A percentile compares a stretch with the other conserved stretches of the same genome.
Conservation (phyloP, 2,329 filamentous ascomycete species). For the Colletotrichum kahawae region DNA sequence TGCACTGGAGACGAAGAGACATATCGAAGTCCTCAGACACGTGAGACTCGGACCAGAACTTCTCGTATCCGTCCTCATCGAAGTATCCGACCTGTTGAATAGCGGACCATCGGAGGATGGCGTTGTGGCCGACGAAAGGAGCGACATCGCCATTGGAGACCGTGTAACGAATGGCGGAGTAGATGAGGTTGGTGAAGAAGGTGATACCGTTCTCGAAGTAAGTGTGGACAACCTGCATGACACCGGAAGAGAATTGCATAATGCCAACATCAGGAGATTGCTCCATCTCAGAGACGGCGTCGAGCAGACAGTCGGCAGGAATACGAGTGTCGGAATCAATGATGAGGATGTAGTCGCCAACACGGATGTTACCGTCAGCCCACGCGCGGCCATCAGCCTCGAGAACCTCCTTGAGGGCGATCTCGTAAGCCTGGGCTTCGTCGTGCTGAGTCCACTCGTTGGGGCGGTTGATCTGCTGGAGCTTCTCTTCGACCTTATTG, state of each 20-base stretch:
- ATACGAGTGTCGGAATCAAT: conserved; percentile 84
- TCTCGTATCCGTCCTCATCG: conserved; percentile 75
- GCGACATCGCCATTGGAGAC: conserved; percentile 79
- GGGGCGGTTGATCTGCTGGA: conserved; percentile 60
- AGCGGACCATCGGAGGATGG: conserved; percentile 76
- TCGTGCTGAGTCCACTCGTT: conserved; percentile 71
- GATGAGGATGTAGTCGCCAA: conserved; percentile 82
- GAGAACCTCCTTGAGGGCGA: conserved; percentile 68
- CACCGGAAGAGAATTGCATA: conserved; percentile 77
- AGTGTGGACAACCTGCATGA: conserved; percentile 79
- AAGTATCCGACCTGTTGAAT: conserved; percentile 75
- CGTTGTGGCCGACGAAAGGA: conserved; percentile 83
- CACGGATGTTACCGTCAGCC: conserved; percentile 85
- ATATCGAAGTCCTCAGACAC: conserved; percentile 86
- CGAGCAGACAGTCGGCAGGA: conserved; percentile 76
- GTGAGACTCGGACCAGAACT: conserved; percentile 82
- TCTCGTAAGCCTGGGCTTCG: conserved; percentile 70
- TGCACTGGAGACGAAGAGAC: conserved; percentile 76
- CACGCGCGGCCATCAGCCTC: conserved; percentile 73
- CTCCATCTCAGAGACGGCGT: conserved; percentile 83
- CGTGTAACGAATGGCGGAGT: conserved; percentile 78
- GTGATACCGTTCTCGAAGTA: conserved; percentile 76
- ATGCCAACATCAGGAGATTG: conserved; percentile 79
- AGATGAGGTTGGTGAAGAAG: conserved; percentile 77
- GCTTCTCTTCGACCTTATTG: conserved; percentile 73